These are phyloP conservation scores for Cicer cuneatum DNA, from an alignment of 306 rosid genomes.

Conservation along the genomic window DNA sequence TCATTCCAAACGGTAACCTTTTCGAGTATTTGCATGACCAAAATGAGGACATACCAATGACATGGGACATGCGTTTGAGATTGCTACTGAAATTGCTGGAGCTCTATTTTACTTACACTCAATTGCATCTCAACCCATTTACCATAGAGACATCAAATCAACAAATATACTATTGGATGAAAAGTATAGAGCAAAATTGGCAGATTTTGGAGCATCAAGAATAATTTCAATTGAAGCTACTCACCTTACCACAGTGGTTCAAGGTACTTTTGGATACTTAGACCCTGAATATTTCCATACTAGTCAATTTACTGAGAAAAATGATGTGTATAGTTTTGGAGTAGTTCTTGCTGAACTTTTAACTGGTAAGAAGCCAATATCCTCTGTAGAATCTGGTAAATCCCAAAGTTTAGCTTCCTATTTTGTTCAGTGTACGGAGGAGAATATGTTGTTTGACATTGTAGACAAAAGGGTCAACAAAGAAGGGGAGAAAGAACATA, in stretches of 20 bases:
- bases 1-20: conserved; percentile 49
- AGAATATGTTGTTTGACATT: conserved; percentile 42
- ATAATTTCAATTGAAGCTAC: conserved; percentile 45
- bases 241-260: conserved; percentile 48
- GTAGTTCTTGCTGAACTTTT: conserved; percentile 50
- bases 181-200: conserved; percentile 42
- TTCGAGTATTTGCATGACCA: conserved; percentile 37
- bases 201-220: conserved; percentile 52
- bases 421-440: conserved; percentile 42
- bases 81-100: conserved; percentile 45
- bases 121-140: conserved; percentile 48
- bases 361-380: conserved; percentile 38
- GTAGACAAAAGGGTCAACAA: conserved; percentile 45
- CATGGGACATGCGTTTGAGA: conserved; percentile 52
- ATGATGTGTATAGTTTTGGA: conserved; percentile 50
- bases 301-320: conserved; percentile 47
- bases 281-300: conserved; percentile 49
- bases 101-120: conserved; percentile 52
- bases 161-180: conserved; percentile 51
- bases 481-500: conserved; percentile 44
- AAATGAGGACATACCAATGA: conserved; percentile 38
- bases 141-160: conserved; percentile 47
- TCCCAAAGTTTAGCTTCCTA: conserved; percentile 45
- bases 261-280: conserved; percentile 49
- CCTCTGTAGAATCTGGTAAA: background rate